Conservation (phyloP, 805 yeast genomes). For the Barnettozyma siamensis region DNA sequence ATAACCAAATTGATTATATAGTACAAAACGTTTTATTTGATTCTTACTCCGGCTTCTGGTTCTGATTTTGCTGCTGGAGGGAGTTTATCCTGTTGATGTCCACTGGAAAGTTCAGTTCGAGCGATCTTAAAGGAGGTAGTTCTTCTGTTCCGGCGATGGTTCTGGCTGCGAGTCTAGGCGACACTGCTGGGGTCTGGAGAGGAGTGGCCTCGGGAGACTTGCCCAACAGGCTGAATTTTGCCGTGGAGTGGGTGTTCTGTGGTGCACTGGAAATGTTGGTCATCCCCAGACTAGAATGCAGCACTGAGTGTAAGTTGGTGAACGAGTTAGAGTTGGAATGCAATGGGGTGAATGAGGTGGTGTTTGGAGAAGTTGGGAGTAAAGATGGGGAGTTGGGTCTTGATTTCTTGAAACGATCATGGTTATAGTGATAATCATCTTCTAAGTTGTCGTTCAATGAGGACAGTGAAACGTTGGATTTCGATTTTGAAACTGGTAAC, state of each 20-base stretch:
- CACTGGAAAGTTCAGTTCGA: slow-evolving; percentile 23
- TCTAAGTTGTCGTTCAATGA: slow-evolving; percentile 34
- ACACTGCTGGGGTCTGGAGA: slow-evolving; percentile 23
- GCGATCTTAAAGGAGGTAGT: slow-evolving; percentile 25
- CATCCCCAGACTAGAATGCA: slow-evolving; percentile 20
- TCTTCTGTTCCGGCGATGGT: slow-evolving; percentile 11
- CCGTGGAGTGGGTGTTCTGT: slow-evolving; percentile 1
- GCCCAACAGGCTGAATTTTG: slow-evolving; percentile 17
- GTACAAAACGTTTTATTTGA: no score
- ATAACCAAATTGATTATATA: background rate
- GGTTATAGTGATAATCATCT: slow-evolving; percentile 32
- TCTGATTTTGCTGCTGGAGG: background rate
- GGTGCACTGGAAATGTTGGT: slow-evolving; percentile 12
- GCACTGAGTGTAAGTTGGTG: slow-evolving; percentile 20
- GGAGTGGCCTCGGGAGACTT: slow-evolving; percentile 27
- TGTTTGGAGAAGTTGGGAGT: slow-evolving; percentile 17
- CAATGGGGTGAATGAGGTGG: slow-evolving; percentile 12
- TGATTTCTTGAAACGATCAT: slow-evolving; percentile 30
- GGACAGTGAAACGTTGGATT: slow-evolving; percentile 23
- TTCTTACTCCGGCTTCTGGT: no score
- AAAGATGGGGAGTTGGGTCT: slow-evolving; percentile 32
- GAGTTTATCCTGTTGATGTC: slow-evolving; percentile 7
- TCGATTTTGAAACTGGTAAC: slow-evolving; percentile 20
- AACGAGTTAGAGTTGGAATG: slow-evolving; percentile 12
- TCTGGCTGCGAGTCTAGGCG: slow-evolving; percentile 20